Base-by-base conservation (phyloP, 208 protist species). In the Trypanosoma theileri region DNA sequence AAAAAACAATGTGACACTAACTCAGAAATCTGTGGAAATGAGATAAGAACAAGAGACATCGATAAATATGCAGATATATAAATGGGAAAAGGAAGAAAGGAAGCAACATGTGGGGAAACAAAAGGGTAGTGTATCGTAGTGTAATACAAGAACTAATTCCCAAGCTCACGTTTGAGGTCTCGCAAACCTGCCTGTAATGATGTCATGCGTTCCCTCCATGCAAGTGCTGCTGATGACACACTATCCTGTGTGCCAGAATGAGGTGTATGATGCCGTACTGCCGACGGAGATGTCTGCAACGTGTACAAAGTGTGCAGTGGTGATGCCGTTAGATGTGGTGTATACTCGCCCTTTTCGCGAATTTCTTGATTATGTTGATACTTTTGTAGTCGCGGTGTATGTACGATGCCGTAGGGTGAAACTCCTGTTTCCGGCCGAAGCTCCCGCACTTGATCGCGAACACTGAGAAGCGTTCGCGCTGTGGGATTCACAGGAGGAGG, bases 151-250 rank as follows among this genome's bases (percentile, higher is more conserved):
- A 31, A 12, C 26, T 61, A 73, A 44, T 14, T 66, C 0, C 59
- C 71, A 41, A 88, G 56, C 26, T 88, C 84, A 13, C 73, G 71
- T 17, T 77, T 75, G 41, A 92, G 78, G 12, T 77, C 64, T 13
- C 71, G 70, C 58, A 93, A 59, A 45, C 90, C 87, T 14, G 60
- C 71, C 65, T 84, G 72, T 59, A 93, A 67, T 46, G 78, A 69
- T 0, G 53, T 22, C 79, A 89, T 88, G 53, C 75, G 70, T 6
- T 79, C 68, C 21, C 70, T 80, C 87, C 81, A 93, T 21, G 61
- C 50, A 40, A 26, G 12, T 24, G 35, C 46, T 4, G 41, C n/a
- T 16, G 54, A 35, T 4, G 31, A 26, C 17, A 68, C 17, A 2
- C 19, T 24, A 7, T 45, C 31, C 3, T 26, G 7, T 21, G 28